These are phyloP conservation scores for Lentinula aciculospora DNA, from an alignment of 768 basidiomycete genomes.

Conservation along the genomic window DNA sequence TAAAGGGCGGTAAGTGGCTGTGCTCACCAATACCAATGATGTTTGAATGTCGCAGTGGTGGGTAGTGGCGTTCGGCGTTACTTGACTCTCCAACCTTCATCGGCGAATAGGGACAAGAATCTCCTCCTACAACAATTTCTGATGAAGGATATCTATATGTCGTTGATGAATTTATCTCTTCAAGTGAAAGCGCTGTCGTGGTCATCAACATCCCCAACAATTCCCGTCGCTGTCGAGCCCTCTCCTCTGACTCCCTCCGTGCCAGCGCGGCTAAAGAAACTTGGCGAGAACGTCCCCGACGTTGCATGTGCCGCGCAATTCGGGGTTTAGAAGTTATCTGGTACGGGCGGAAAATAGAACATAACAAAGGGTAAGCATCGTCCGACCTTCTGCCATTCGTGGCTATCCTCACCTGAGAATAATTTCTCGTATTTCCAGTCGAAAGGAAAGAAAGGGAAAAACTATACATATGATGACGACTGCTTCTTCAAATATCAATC, in stretches of 20 bases:
- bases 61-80: not conserved
- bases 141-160: not conserved
- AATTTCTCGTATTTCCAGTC: not conserved
- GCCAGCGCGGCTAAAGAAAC: constrained; percentile 38
- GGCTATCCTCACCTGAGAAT: not conserved
- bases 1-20: constrained; percentile 1
- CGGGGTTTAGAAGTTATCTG: not conserved
- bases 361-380: not conserved
- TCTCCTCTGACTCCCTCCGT: constrained; percentile 36
- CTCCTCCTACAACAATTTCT: not conserved
- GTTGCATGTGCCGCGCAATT: not conserved
- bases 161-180: not conserved
- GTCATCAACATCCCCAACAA: not conserved
- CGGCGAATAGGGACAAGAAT: not conserved
- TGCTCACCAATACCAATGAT: constrained; percentile 8
- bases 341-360: not conserved
- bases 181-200: not conserved
- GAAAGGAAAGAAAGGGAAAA: constrained; percentile 1
- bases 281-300: constrained; percentile 24
- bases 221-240: constrained; percentile 11
- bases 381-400: not conserved
- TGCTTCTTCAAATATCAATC: constrained; percentile 1
- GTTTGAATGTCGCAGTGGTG: not conserved
- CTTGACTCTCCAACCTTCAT: not conserved
- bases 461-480: not conserved